A percentile compares a stretch with the other conserved stretches of the same genome.
These are phyloP conservation scores for Penstemon eatonii DNA, from an alignment of 257 asterid genomes.

Conservation along the genomic window DNA sequence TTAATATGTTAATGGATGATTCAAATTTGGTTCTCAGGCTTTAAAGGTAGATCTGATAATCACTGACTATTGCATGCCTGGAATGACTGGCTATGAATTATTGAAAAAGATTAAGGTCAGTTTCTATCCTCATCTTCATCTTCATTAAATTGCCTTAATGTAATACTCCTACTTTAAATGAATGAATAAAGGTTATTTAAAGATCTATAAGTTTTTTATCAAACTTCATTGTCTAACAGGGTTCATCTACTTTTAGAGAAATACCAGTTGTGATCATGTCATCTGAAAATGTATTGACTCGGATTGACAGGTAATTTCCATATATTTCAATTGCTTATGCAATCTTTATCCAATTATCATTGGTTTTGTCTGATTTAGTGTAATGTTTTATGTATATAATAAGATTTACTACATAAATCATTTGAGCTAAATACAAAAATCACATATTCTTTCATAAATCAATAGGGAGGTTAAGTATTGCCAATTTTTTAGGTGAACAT, in stretches of 20 bases:
- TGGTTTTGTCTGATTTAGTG: neutral
- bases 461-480: too few species aligned
- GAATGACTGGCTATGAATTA: conserved; percentile 88
- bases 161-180: neutral
- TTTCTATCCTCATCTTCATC: neutral
- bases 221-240: conserved; percentile 43
- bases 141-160: neutral
- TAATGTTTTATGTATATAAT: neutral
- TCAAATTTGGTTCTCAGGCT: conserved; percentile 43
- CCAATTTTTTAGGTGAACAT: too few species aligned
- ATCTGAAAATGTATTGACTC: conserved; percentile 76
- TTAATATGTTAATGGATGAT: too few species aligned
- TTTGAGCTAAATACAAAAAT: too few species aligned
- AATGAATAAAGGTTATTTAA: neutral
- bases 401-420: neutral
- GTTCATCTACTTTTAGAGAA: conserved; percentile 79
- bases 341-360: neutral
- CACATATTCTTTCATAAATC: too few species aligned
- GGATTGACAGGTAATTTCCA: conserved; percentile 72
- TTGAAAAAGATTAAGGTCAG: conserved; percentile 81
- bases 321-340: neutral
- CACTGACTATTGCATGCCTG: conserved; percentile 97
- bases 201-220: neutral
- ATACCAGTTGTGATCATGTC: conserved; percentile 97
- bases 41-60: conserved; percentile 88